Percentiles rank a stretch among this genome's conserved stretches.
phyloP scores from a whole-genome alignment of 1,139 yeast genomes.

The Yamadazyma blattariae region DNA sequence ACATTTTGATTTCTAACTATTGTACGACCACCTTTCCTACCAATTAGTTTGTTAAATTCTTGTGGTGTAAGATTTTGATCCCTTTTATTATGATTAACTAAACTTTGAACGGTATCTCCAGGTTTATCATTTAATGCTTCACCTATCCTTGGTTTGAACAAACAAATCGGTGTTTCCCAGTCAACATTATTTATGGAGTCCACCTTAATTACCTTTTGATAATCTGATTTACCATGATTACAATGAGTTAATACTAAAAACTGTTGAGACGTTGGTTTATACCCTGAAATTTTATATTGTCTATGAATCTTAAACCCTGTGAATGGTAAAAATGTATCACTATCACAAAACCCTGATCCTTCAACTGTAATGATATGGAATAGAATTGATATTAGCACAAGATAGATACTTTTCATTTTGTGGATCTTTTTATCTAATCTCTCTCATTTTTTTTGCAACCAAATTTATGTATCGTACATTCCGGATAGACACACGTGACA shows the following conservation, averaged over 20 bases:
- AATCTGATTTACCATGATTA: slow-evolving; percentile 49
- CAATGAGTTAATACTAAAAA: slow-evolving; percentile 55
- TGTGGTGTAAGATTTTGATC: neutral
- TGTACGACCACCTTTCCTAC: slow-evolving; percentile 3
- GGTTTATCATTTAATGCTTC: slow-evolving; percentile 8
- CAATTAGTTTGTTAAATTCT: slow-evolving; percentile 1
- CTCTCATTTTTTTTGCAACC: slow-evolving; percentile 2
- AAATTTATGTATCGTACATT: too few species aligned
- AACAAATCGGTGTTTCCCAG: slow-evolving; percentile 56
- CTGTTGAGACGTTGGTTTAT: slow-evolving; percentile 41
- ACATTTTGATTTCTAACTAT: neutral
- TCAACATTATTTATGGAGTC: slow-evolving; percentile 39
- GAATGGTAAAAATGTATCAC: slow-evolving; percentile 33
- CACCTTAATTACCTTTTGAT: slow-evolving; percentile 37
- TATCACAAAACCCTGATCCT: too few species aligned
- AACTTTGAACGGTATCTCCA: slow-evolving; percentile 12
- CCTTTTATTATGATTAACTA: neutral
- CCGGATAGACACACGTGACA: neutral
- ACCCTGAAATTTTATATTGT: slow-evolving; percentile 42
- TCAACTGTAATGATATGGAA: too few species aligned
- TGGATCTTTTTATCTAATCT: neutral
- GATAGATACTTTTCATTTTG: neutral
- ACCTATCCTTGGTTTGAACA: slow-evolving; percentile 30
- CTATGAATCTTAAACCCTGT: slow-evolving; percentile 61
- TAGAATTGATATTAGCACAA: too few species aligned